Conservation (phyloP, 176 grass and related monocot genomes). For the Thinopyrum elongatum region DNA sequence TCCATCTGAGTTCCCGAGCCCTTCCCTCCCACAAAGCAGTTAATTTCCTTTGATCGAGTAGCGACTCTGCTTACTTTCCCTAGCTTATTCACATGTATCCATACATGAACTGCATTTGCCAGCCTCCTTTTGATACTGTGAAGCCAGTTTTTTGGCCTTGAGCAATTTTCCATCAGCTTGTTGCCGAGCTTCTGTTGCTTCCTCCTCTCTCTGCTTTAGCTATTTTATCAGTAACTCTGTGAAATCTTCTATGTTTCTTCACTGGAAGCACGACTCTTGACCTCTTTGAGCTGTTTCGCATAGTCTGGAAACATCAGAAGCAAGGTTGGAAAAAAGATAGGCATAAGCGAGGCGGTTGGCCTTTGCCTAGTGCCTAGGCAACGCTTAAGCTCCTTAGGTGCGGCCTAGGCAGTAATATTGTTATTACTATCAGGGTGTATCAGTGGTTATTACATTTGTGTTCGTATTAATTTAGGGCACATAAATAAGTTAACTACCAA, state of each 20-base stretch:
- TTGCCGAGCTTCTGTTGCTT: slow-evolving; percentile 64
- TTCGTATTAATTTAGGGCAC: no score
- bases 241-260: slow-evolving; percentile 85
- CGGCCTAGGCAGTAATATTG: no score
- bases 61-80: slow-evolving; percentile 52
- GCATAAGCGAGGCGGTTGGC: no score
- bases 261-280: slow-evolving; percentile 31
- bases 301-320: slow-evolving; percentile 51
- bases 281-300: slow-evolving; percentile 56
- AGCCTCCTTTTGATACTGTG: slow-evolving; percentile 92
- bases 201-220: slow-evolving; percentile 70
- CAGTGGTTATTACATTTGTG: no score
- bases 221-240: slow-evolving; percentile 82
- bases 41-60: slow-evolving; percentile 60
- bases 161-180: slow-evolving; percentile 68
- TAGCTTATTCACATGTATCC: slow-evolving; percentile 85
- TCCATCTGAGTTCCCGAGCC: slow-evolving; percentile 68
- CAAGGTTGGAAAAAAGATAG: no score
- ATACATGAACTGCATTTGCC: slow-evolving; percentile 92
- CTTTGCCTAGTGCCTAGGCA: no score
- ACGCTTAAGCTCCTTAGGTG: no score
- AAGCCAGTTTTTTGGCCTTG: slow-evolving; percentile 82
- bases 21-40: slow-evolving; percentile 69
- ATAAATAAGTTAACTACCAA: no score
- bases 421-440: no score